Conservation (phyloP, 2,329 filamentous ascomycete genomes). For the Xylariomycetidae sp. region DNA sequence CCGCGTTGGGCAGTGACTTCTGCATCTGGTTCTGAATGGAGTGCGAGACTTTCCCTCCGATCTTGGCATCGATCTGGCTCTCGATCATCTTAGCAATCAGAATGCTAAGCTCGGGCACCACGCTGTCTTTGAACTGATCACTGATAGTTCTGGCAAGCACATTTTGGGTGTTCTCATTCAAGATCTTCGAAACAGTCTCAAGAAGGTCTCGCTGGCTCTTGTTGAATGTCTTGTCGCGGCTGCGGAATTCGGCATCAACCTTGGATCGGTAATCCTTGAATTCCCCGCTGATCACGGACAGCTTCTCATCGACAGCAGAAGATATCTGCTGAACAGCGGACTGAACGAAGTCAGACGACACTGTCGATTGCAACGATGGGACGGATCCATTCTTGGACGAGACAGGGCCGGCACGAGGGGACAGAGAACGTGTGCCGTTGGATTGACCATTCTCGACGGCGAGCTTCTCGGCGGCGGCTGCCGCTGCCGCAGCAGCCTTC, state of each 20-base stretch:
- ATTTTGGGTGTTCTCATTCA: slow-evolving; percentile 60
- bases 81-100: slow-evolving; percentile 63
- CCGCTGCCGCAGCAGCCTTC: slow-evolving; percentile 48
- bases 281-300: slow-evolving; percentile 40
- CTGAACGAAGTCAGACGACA: slow-evolving; percentile 41
- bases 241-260: slow-evolving; percentile 57
- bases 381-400: slow-evolving; percentile 25
- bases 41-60: slow-evolving; percentile 61
- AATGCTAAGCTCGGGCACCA: slow-evolving; percentile 69
- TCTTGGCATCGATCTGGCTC: slow-evolving; percentile 62
- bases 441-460: slow-evolving; percentile 30
- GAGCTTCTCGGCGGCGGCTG: slow-evolving; percentile 39
- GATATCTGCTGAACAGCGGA: slow-evolving; percentile 50
- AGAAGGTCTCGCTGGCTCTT: slow-evolving; percentile 48
- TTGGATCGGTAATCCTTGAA: slow-evolving; percentile 58
- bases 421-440: slow-evolving; percentile 33
- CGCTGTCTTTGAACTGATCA: slow-evolving; percentile 65
- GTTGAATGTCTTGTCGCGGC: slow-evolving; percentile 46
- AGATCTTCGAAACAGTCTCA: slow-evolving; percentile 52
- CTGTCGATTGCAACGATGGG: slow-evolving; percentile 16
- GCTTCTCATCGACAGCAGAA: slow-evolving; percentile 40
- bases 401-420: slow-evolving; percentile 27
- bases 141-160: slow-evolving; percentile 72
- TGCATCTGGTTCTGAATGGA: slow-evolving; percentile 69
- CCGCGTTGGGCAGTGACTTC: slow-evolving; percentile 58